A percentile compares a stretch with the other conserved stretches of the same genome.
Evolutionary conservation across 768 basidiomycete species (phyloP).

Genomic region (Suillus spraguei): DNA sequence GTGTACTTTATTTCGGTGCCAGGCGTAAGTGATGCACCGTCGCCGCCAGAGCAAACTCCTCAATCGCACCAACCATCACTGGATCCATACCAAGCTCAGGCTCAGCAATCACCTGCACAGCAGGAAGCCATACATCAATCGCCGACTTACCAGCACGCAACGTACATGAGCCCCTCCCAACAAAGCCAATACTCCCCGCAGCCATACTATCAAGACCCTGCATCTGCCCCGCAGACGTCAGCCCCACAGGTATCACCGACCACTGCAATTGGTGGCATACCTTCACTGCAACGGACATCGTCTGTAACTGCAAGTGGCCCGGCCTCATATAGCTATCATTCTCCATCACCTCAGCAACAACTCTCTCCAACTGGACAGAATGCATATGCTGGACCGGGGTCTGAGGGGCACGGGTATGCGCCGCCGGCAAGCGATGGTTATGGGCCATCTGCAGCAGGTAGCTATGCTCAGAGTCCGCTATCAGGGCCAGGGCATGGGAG

Average conservation of each 20-base stretch:
- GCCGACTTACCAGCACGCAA: conserved; percentile 12
- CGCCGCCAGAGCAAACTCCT: conserved; percentile 16
- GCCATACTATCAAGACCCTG: conserved; percentile 22
- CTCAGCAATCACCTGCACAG: conserved; percentile 16
- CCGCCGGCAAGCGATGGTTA: conserved; percentile 18
- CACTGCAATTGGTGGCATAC: background rate
- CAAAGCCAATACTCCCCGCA: conserved; percentile 22
- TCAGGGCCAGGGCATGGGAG: conserved; percentile 19
- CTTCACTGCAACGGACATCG: background rate
- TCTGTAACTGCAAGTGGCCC: conserved; percentile 5
- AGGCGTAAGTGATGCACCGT: conserved; percentile 57
- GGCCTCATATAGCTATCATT: conserved; percentile 21
- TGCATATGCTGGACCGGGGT: conserved; percentile 15
- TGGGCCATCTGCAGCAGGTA: conserved; percentile 16
- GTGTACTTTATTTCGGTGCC: conserved; percentile 84
- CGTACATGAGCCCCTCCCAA: conserved; percentile 18
- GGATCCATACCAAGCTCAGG: conserved; percentile 19
- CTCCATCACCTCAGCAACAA: conserved; percentile 22
- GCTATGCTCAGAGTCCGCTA: conserved; percentile 8
- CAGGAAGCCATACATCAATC: conserved; percentile 21
- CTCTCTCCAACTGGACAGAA: conserved; percentile 5
- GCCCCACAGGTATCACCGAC: background rate
- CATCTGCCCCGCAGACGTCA: conserved; percentile 6
- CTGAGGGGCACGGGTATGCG: conserved; percentile 23
- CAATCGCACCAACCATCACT: conserved; percentile 13